phyloP scores from a whole-genome alignment of 2,329 filamentous ascomycete species.

The Thyridium curvatum region DNA sequence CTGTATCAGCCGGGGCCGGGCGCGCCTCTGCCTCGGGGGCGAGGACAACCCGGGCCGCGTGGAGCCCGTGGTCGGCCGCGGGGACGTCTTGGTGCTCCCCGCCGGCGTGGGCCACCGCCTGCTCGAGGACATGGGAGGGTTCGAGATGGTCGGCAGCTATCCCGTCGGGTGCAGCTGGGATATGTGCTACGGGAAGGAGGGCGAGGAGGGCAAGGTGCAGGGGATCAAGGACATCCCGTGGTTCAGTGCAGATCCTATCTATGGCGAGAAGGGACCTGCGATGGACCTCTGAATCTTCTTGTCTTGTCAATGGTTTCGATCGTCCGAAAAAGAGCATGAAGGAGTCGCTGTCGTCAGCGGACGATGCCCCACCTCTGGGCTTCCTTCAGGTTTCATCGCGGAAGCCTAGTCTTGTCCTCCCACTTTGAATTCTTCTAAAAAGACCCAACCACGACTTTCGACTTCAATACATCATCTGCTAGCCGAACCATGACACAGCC shows the following conservation, averaged over 20 bases:
- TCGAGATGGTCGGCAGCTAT: conserved; percentile 64
- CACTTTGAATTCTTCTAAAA: no score
- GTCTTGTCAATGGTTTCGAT: no score
- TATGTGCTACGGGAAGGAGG: conserved; percentile 62
- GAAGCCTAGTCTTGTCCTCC: no score
- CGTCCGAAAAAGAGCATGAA: no score
- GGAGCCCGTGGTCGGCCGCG: conserved; percentile 52
- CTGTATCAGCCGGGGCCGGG: conserved; percentile 49
- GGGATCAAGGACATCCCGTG: conserved; percentile 43
- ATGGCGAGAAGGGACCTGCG: conserved; percentile 45
- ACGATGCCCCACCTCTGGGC: no score
- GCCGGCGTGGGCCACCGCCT: conserved; percentile 61
- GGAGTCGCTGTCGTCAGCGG: no score
- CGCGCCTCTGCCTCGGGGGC: conserved; percentile 58
- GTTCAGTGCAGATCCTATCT: conserved; percentile 56
- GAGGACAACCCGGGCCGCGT: conserved; percentile 33
- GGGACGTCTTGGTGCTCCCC: conserved; percentile 60
- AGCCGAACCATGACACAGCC: conserved; percentile 6
- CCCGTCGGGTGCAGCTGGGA: conserved; percentile 55
- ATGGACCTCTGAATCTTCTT: conserved; percentile 2
- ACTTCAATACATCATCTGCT: no score
- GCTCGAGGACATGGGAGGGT: conserved; percentile 49
- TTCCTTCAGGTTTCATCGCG: no score
- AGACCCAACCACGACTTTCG: no score
- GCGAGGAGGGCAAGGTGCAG: conserved; percentile 46